Percentiles rank a stretch among this genome's conserved stretches.
Conservation (phyloP, 1,139 yeast species). For the Saccharomyces hybrid region DNA sequence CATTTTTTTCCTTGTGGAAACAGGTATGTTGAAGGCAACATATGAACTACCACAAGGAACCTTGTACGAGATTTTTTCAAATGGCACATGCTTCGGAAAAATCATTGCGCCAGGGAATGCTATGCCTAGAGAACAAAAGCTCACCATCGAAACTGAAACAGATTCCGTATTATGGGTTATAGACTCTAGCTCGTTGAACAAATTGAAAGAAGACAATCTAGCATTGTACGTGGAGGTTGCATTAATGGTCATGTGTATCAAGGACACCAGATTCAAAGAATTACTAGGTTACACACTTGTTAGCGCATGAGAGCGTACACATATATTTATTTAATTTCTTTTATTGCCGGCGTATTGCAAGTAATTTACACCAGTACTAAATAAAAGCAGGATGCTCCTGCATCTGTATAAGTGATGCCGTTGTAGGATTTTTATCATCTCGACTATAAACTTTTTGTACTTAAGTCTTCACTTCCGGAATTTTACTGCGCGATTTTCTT, state of each 20-base stretch:
- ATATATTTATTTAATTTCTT: neutral
- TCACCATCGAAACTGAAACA: conserved; percentile 36
- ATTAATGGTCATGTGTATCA: conserved; percentile 53
- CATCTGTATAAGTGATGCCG: neutral
- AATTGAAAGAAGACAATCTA: conserved; percentile 35
- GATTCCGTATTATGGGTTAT: conserved; percentile 72
- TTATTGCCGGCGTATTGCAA: neutral
- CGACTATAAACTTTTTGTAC: neutral
- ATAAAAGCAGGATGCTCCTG: neutral
- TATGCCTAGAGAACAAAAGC: conserved; percentile 10
- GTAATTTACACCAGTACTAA: conserved; percentile 2
- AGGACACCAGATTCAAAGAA: conserved; percentile 67
- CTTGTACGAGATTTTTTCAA: conserved; percentile 68
- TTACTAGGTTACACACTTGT: conserved; percentile 62
- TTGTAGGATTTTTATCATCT: neutral
- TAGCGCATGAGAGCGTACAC: conserved; percentile 31
- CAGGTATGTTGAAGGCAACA: conserved; percentile 64
- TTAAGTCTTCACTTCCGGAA: neutral
- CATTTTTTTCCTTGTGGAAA: conserved; percentile 63
- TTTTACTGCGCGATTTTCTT: neutral
- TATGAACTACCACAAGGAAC: conserved; percentile 49
- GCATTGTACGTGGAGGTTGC: conserved; percentile 64
- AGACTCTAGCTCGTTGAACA: conserved; percentile 40
- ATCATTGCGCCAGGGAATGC: conserved; percentile 16
- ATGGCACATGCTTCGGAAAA: conserved; percentile 83